A percentile compares a stretch with the other conserved stretches of the same genome.
Evolutionary conservation across 2,329 filamentous ascomycete species (phyloP).

Genomic region (Ophiocordyceps sinensis): DNA sequence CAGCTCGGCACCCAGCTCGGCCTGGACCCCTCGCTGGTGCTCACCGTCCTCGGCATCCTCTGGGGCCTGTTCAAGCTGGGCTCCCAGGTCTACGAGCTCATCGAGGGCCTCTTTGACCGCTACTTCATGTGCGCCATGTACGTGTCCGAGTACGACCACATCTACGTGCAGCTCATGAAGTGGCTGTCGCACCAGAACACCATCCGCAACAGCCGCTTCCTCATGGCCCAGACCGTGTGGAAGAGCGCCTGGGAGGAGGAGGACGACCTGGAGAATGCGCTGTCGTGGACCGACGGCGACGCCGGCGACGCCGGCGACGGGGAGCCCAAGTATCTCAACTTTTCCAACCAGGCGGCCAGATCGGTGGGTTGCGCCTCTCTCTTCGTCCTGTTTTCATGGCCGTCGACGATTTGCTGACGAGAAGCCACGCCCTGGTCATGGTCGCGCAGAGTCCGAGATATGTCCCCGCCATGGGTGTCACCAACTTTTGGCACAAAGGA

Average conservation of each 20-base stretch:
- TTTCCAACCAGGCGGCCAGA: slow-evolving; percentile 41
- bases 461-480: slow-evolving; percentile 36
- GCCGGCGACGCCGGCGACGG: slow-evolving; percentile 16
- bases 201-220: slow-evolving; percentile 33
- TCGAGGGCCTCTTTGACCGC: slow-evolving; percentile 21
- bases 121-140: slow-evolving; percentile 38
- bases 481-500: slow-evolving; percentile 39
- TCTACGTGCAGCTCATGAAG: slow-evolving; percentile 43
- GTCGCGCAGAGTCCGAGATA: slow-evolving; percentile 30
- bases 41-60: slow-evolving; percentile 29
- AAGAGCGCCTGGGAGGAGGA: slow-evolving; percentile 43
- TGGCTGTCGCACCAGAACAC: slow-evolving; percentile 40
- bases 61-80: slow-evolving; percentile 29
- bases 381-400: not conserved
- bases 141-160: slow-evolving; percentile 40
- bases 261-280: slow-evolving; percentile 17
- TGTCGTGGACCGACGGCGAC: not conserved
- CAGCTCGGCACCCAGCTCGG: slow-evolving; percentile 29
- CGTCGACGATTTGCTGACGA: not conserved
- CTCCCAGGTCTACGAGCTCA: slow-evolving; percentile 18
- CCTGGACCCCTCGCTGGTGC: slow-evolving; percentile 31
- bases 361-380: slow-evolving; percentile 18
- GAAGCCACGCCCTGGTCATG: not conserved
- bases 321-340: slow-evolving; percentile 36
- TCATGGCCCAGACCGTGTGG: slow-evolving; percentile 40